These are phyloP conservation scores for Agrocybe chaxingu DNA, from an alignment of 768 basidiomycete species.

Conservation along the genomic window DNA sequence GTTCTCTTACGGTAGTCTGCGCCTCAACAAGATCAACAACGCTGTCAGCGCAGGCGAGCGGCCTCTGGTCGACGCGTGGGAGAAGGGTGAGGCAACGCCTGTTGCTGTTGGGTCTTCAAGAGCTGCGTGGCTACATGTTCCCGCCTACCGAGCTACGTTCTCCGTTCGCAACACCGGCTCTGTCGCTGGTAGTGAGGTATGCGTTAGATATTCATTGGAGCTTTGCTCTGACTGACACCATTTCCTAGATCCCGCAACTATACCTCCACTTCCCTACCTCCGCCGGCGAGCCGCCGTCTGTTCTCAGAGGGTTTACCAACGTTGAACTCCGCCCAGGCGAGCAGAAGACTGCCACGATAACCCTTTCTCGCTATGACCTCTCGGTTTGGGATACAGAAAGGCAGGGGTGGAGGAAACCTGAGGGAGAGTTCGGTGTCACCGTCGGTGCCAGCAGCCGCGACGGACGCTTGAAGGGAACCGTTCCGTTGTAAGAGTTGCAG, in stretches of 20 bases:
- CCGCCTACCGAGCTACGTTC: conserved; percentile 59
- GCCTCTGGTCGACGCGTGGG: conserved; percentile 44
- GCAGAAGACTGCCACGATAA: conserved; percentile 42
- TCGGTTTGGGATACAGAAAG: conserved; percentile 69
- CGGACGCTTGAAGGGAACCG: conserved; percentile 41
- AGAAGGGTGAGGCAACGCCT: conserved; percentile 48
- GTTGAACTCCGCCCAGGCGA: conserved; percentile 45
- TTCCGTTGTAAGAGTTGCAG: conserved; percentile 16
- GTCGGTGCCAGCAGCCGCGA: conserved; percentile 71
- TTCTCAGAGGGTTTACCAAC: conserved; percentile 67
- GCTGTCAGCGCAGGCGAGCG: conserved; percentile 33
- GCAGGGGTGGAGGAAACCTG: conserved; percentile 71
- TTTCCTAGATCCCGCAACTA: conserved; percentile 59
- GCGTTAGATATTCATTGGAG: conserved; percentile 9
- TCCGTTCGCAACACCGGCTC: conserved; percentile 59
- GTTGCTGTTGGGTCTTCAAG: conserved; percentile 52
- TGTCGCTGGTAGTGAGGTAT: conserved; percentile 57
- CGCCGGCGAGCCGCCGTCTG: conserved; percentile 62
- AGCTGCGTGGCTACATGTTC: conserved; percentile 66
- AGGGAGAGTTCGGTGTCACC: conserved; percentile 55
- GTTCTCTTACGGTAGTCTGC: conserved; percentile 64
- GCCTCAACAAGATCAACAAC: conserved; percentile 36
- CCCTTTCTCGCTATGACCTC: conserved; percentile 62
- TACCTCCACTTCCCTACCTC: conserved; percentile 63
- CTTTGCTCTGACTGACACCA: not conserved